Conservation (phyloP, 306 rosid species). For the Comarum palustre region DNA sequence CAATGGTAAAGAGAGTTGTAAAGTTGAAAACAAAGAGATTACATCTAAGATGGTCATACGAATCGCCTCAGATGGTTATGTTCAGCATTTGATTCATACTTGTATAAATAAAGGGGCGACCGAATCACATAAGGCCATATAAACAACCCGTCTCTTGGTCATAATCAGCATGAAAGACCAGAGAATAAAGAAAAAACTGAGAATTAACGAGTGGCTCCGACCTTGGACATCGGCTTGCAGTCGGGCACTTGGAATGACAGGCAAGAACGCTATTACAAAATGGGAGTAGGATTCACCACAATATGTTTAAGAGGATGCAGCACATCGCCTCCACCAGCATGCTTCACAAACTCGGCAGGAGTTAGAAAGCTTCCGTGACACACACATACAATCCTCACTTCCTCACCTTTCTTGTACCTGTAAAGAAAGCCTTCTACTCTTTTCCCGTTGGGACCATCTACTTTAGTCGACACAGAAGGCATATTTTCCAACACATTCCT, state of each 20-base stretch:
- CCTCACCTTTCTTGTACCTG: constrained; percentile 62
- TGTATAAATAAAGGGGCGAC: neutral
- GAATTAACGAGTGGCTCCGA: neutral
- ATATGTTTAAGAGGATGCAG: constrained; percentile 64
- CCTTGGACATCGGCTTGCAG: neutral
- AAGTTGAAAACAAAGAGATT: no score
- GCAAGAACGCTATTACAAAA: constrained; percentile 17
- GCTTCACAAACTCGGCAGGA: constrained; percentile 76
- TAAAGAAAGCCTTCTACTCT: constrained; percentile 76
- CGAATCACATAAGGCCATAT: neutral
- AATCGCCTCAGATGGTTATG: neutral
- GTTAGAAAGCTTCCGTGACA: constrained; percentile 74
- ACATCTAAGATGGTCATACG: no score
- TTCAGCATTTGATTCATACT: neutral
- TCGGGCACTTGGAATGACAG: neutral
- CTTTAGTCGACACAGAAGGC: constrained; percentile 65
- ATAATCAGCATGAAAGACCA: constrained; percentile 8
- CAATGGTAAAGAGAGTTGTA: no score
- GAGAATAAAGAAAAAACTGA: neutral
- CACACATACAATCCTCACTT: constrained; percentile 70
- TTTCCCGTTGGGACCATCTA: constrained; percentile 59
- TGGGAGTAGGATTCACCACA: constrained; percentile 47
- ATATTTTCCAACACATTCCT: constrained; percentile 55
- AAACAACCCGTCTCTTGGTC: neutral
- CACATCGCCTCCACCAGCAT: constrained; percentile 68